These are phyloP conservation scores for Colletotrichum sp. DNA, from an alignment of 2,329 filamentous ascomycete genomes.

Conservation along the genomic window DNA sequence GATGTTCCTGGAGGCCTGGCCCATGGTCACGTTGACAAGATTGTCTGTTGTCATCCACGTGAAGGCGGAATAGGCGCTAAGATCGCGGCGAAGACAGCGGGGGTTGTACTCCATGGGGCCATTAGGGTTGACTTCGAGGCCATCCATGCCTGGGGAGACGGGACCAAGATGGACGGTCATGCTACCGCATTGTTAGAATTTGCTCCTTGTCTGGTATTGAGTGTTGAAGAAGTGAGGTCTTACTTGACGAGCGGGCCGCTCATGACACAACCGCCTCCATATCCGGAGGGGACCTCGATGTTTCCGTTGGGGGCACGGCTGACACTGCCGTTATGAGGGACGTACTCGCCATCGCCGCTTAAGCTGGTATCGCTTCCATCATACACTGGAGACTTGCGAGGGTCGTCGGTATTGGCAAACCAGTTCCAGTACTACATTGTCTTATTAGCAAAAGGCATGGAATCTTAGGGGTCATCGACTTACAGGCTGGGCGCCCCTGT, in stretches of 20 bases:
- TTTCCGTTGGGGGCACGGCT: slow-evolving; percentile 23
- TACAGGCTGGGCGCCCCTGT: slow-evolving; percentile 20
- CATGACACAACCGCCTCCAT: slow-evolving; percentile 38
- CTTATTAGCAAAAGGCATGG: not conserved
- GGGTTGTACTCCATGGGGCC: slow-evolving; percentile 28
- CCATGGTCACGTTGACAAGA: slow-evolving; percentile 28
- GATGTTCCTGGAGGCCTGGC: slow-evolving; percentile 20
- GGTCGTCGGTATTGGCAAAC: slow-evolving; percentile 31
- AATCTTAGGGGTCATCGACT: not conserved
- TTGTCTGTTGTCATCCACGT: slow-evolving; percentile 26
- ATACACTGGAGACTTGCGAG: slow-evolving; percentile 40
- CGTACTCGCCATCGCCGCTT: slow-evolving; percentile 40
- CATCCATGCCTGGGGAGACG: slow-evolving; percentile 23
- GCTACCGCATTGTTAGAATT: not conserved
- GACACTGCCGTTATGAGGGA: slow-evolving; percentile 28
- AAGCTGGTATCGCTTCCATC: slow-evolving; percentile 44
- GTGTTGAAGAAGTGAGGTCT: not conserved
- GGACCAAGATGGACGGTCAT: slow-evolving; percentile 34
- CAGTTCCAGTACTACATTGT: slow-evolving; percentile 38
- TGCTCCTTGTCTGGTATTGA: slow-evolving; percentile 15
- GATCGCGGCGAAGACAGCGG: slow-evolving; percentile 35
- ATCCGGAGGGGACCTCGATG: slow-evolving; percentile 37
- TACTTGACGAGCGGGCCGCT: slow-evolving; percentile 34
- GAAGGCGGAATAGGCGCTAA: slow-evolving; percentile 24
- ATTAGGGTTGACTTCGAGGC: not conserved